Evolutionary conservation across 345 rosid genomes (phyloP).

Genomic region (Salix brachista): DNA sequence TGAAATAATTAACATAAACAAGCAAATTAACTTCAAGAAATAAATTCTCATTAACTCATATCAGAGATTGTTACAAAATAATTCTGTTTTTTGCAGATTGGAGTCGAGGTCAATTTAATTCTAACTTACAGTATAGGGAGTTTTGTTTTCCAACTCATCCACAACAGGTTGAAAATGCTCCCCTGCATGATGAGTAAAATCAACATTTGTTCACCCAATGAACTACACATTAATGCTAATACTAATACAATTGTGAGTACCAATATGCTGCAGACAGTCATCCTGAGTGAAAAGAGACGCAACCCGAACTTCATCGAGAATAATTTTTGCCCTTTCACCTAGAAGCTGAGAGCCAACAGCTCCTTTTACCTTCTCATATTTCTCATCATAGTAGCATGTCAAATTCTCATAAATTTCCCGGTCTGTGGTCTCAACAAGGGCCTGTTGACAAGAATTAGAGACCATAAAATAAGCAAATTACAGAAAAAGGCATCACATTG

Average conservation of each 20-base stretch:
- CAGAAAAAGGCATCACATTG: neutral
- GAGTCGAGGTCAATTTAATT: neutral
- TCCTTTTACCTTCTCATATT: slow-evolving; percentile 56
- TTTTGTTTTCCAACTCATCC: slow-evolving; percentile 50
- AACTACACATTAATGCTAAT: neutral
- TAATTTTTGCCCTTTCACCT: slow-evolving; percentile 81
- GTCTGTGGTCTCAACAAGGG: slow-evolving; percentile 71
- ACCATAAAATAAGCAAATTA: neutral
- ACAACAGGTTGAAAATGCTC: slow-evolving; percentile 71
- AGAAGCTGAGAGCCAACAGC: slow-evolving; percentile 76
- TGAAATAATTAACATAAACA: slow-evolving; percentile 1
- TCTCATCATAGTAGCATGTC: slow-evolving; percentile 56
- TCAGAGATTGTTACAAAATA: slow-evolving; percentile 2
- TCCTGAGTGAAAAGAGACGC: slow-evolving; percentile 61
- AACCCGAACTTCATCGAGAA: slow-evolving; percentile 77
- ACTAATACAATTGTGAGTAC: slow-evolving; percentile 29
- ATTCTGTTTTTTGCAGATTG: neutral
- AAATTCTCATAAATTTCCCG: slow-evolving; percentile 67
- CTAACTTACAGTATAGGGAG: slow-evolving; percentile 11
- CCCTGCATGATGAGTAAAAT: slow-evolving; percentile 41
- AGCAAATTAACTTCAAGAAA: neutral
- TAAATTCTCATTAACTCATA: neutral
- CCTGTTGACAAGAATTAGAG: slow-evolving; percentile 41
- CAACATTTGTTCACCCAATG: slow-evolving; percentile 11
- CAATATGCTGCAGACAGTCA: slow-evolving; percentile 78